Conservation (phyloP, 2,329 filamentous ascomycete species). For the Dactylella cylindrospora region DNA sequence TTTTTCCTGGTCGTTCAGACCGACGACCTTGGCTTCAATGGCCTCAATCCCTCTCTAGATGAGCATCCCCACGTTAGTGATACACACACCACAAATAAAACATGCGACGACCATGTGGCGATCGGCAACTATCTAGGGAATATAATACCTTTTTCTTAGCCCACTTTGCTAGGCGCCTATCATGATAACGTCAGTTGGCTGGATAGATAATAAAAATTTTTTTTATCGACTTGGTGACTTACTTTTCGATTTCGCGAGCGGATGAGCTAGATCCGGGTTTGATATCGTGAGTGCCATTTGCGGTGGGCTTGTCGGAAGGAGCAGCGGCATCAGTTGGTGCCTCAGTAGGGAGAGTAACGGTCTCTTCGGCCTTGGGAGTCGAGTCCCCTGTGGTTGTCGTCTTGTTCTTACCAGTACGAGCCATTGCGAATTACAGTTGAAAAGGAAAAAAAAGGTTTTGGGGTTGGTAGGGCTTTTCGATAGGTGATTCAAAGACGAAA, state of each 20-base stretch:
- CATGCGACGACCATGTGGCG: too few relatives aligned
- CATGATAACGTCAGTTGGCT: background rate
- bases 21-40: constrained; percentile 49
- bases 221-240: background rate
- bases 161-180: constrained; percentile 38
- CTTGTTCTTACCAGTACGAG: too few relatives aligned
- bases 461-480: too few relatives aligned
- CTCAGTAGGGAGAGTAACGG: constrained; percentile 22
- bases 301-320: constrained; percentile 15
- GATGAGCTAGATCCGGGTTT: constrained; percentile 14
- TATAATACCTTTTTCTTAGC: constrained; percentile 45
- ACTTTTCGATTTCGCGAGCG: constrained; percentile 41
- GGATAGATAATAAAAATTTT: background rate
- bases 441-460: too few relatives aligned
- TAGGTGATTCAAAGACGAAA: too few relatives aligned
- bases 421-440: too few relatives aligned
- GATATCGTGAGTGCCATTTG: constrained; percentile 22
- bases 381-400: constrained; percentile 26
- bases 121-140: too few relatives aligned
- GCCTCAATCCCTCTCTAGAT: constrained; percentile 46
- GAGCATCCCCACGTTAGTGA: constrained; percentile 28
- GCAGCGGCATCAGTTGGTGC: constrained; percentile 21
- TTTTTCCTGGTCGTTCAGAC: constrained; percentile 47
- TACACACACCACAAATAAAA: too few relatives aligned
- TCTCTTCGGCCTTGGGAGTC: constrained; percentile 38